Evolutionary conservation across 1,284 basidiomycete species (phyloP).

Genomic region (Papiliotrema laurentii): DNA sequence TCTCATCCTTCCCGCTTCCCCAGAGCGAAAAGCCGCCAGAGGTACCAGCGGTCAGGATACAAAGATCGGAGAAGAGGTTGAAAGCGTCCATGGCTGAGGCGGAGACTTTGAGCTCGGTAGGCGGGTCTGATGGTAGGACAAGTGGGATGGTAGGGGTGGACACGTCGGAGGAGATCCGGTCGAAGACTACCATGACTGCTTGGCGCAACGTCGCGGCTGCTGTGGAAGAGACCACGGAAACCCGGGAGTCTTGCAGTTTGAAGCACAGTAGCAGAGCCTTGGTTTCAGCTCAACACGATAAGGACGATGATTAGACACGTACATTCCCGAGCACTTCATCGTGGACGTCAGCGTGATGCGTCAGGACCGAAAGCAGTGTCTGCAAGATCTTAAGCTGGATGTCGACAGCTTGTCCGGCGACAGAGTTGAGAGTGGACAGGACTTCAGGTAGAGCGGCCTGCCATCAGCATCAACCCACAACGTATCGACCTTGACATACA

Average conservation of each 20-base stretch:
- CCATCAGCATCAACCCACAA: not conserved
- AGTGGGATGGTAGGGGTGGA: conserved; percentile 13
- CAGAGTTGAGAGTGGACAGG: conserved; percentile 72
- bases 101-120: conserved; percentile 54
- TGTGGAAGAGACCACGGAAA: conserved; percentile 93
- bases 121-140: conserved; percentile 56
- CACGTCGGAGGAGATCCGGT: conserved; percentile 61
- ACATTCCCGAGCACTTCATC: conserved; percentile 69
- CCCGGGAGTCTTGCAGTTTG: conserved; percentile 88
- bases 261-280: conserved; percentile 88
- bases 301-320: conserved; percentile 33
- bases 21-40: conserved; percentile 25
- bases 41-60: conserved; percentile 62
- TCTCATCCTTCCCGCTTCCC: conserved; percentile 54
- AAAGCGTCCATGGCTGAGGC: conserved; percentile 83
- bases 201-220: conserved; percentile 94
- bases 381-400: conserved; percentile 90
- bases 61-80: conserved; percentile 82
- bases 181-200: conserved; percentile 95
- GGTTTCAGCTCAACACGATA: not conserved
- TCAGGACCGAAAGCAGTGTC: conserved; percentile 81
- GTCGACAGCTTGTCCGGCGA: conserved; percentile 88
- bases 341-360: conserved; percentile 76
- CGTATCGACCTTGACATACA: conserved; percentile 24
- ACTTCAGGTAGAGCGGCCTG: conserved; percentile 71